Base-by-base conservation (phyloP, 2,329 filamentous ascomycete genomes). In the Peltaster fructicola region DNA sequence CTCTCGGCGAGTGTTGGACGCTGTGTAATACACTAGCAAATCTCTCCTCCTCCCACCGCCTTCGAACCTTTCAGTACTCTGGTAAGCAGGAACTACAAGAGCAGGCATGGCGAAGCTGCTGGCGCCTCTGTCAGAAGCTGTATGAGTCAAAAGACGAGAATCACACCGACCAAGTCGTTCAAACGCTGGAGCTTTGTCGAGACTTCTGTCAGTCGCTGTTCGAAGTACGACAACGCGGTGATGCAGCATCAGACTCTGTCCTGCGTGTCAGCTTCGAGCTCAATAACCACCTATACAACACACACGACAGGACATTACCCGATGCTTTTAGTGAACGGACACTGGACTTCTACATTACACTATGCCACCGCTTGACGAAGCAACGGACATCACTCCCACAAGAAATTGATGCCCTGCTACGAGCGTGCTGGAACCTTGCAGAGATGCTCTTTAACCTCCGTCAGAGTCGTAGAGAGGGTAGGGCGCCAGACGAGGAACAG, bases 341-440 rank as follows among this genome's bases (percentile, higher is more conserved):
- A 0, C 52, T 95, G 29, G 85, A 93, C 42, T 93, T 93, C 41
- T 93, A 93, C 43, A 76, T 92, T 37, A 91, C 85, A 0, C 52
- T 95, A 3, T 93, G 85, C 43, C 85, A 93, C 49, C 72, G 85
- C 18, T 55, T 93, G n/a, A 93, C 93, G 82, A 93, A 91, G 49
- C 81, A 92, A 49, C 68, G 79, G 29, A 76, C 68, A 26, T 74
- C 79, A 14, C 51, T 84, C 2, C 73, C 71, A 0, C 73, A 77
- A 33, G 80, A 92, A 41, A 85, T 80, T 0, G 82, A 92, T 47
- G 73, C 78, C 5, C 61, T 93, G 4, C 62, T 93, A 3, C 67
- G 74, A 27, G 79, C 82, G 12, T 92, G 84, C 45, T 93, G 85
- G 85, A 68, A 73, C 3, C 54, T 95, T 8, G 81, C 84, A 6